Conservation (phyloP, 2,329 filamentous ascomycete genomes). For the Colletotrichum musicola region DNA sequence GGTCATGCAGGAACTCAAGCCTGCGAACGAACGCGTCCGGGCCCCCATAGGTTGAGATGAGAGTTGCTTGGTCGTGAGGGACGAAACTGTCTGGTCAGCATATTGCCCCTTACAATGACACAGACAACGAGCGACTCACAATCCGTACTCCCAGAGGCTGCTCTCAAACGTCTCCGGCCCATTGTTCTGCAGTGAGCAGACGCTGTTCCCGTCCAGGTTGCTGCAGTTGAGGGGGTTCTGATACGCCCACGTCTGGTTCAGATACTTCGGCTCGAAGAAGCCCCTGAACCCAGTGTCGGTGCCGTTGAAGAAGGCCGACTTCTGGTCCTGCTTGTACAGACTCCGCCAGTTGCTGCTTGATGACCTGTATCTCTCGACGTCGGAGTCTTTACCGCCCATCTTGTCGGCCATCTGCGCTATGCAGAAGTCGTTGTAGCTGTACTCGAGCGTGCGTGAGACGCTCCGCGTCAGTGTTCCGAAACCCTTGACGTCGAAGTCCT, state of each 20-base stretch:
- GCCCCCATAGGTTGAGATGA: slow-evolving; percentile 73
- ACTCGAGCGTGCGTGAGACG: slow-evolving; percentile 81
- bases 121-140: slow-evolving; percentile 56
- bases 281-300: slow-evolving; percentile 74
- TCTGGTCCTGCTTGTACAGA: slow-evolving; percentile 71
- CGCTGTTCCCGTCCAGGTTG: slow-evolving; percentile 64
- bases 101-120: rapidly evolving
- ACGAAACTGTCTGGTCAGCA: slow-evolving; percentile 55
- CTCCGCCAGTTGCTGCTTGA: slow-evolving; percentile 77
- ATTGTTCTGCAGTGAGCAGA: slow-evolving; percentile 71
- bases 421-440: slow-evolving; percentile 82
- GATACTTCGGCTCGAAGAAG: slow-evolving; percentile 77
- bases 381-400: slow-evolving; percentile 66
- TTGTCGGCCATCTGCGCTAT: slow-evolving; percentile 72
- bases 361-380: slow-evolving; percentile 69
- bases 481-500: slow-evolving; percentile 75
- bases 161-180: slow-evolving; percentile 80
- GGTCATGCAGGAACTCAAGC: slow-evolving; percentile 74
- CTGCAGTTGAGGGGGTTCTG: slow-evolving; percentile 77
- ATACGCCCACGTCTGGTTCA: slow-evolving; percentile 76
- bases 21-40: slow-evolving; percentile 67
- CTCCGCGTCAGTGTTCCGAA: slow-evolving; percentile 78
- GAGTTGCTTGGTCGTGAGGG: slow-evolving; percentile 64
- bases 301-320: slow-evolving; percentile 64
- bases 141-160: slow-evolving; percentile 79